Base-by-base conservation (phyloP, 805 yeast species). In the Starmerella floris region DNA sequence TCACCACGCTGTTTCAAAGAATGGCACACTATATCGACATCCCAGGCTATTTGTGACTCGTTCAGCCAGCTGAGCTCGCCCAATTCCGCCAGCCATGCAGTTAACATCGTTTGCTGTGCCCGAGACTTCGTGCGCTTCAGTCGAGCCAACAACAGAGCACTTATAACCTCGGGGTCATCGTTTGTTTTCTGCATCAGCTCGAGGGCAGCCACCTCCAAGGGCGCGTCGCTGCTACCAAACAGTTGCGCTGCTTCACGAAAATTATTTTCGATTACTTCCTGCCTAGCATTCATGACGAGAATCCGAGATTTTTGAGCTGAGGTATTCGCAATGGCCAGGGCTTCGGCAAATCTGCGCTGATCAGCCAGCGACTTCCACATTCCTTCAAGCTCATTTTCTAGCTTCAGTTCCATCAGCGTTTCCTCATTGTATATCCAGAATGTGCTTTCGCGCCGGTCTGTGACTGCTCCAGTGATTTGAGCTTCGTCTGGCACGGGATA, bases 391-490 rank as follows among this genome's bases (percentile, higher is more conserved):
- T 88, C 96, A 54, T 79, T 71, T 28, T 69, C 69, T 11, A 83
- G 64, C 9, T 50, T 52, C 5, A 91, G 61, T 57, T 91, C 98
- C 56, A 70, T 81, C 9, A 91, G 74, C 38, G 67, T 67, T 4
- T 62, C 55, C 11, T 63, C 59, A 0, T 91, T 74, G 52, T 66
- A 83, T 3, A 81, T 60, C 98, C 98, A 91, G 52, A 66, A 81
- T 0, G 97, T 82, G 1, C 66, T 56, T 35, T 61, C 60, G 3
- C 59, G 45, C 40, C 61, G 59, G 52, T 81, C 93, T 1, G 67
- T 65, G 2, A 69, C 54, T 4, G 75, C 55, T 0, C 79, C 79
- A 5, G 67, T 43, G 36, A 70, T 55, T 23, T 57, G 52, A 9
- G n/a, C 4, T 10, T 5, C 26, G 10, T 4, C 11, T 6, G 32